Base-by-base conservation (phyloP, 192 early-diverging fungal species). In the Bifiguratus adelaidae region DNA sequence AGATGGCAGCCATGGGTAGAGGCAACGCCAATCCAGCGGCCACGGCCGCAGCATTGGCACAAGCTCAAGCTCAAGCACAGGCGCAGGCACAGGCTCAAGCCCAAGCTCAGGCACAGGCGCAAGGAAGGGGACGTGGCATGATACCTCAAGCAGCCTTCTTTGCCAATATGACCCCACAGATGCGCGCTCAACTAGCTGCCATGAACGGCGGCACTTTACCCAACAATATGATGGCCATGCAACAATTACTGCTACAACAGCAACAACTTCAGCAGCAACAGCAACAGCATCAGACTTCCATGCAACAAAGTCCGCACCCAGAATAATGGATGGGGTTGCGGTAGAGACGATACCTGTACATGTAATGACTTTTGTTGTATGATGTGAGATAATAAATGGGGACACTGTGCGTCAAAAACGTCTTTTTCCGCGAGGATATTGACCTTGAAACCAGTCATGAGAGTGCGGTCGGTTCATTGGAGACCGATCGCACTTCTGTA, bases 11-110 rank as follows among this genome's bases (percentile, higher is more conserved):
- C 30, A 7, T 41, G 44, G 22, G 13, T 18, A 30, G 36, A 50
- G 29, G 16, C 48, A 50, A 38, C n/a, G 19, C 19, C 18, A 16
- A 40, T 23, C 36, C 32, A 9, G 33, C 2, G 0, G 23, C 47
- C 2, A 23, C 18, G 13, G 43, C 44, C 4, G 44, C 45, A 18
- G 19, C 25, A 2, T 24, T 30, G 9, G 48, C 48, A 9, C 58
- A 61, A 41, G 21, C 47, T 6, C 41, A 36, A 22, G 11, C 30
- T 3, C 58, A 60, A 37, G 19, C 47, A 7, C 58, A 61, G 21
- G 40, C 58, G 11, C 58, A 60, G 21, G 51, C 51, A 0, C 41
- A 47, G 25, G 32, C 32, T 33, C 32, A 33, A n/a, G 32, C 32
- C n/a, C 32, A 33, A n/a, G 32, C 6, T 47, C 45, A 29, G 30